Conservation (phyloP, 2,329 filamentous ascomycete species). For the Neophaeococcomyces mojaviensis region DNA sequence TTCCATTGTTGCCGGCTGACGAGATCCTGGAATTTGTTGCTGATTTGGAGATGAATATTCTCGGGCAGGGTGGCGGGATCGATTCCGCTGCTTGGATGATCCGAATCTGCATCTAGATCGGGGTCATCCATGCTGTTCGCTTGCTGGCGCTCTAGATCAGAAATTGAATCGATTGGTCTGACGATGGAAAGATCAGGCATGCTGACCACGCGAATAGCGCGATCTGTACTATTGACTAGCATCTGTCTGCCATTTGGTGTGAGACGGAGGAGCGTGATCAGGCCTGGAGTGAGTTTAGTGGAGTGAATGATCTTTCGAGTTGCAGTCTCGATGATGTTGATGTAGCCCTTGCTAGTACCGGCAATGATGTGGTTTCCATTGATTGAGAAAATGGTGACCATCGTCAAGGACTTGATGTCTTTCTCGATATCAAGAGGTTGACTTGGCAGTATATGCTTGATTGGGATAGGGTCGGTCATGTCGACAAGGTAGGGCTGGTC, state of each 20-base stretch:
- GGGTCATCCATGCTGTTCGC: slow-evolving; percentile 7
- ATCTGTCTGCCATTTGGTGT: slow-evolving; percentile 78
- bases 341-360: slow-evolving; percentile 89
- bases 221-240: slow-evolving; percentile 86
- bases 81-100: slow-evolving; percentile 39
- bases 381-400: slow-evolving; percentile 79
- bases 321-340: slow-evolving; percentile 85
- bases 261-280: slow-evolving; percentile 79
- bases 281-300: slow-evolving; percentile 75
- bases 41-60: slow-evolving; percentile 79
- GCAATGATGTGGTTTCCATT: slow-evolving; percentile 82
- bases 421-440: slow-evolving; percentile 64
- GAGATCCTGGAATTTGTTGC: slow-evolving; percentile 97
- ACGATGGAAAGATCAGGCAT: slow-evolving; percentile 63
- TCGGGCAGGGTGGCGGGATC: slow-evolving; percentile 53
- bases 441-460: slow-evolving; percentile 72
- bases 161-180: slow-evolving; percentile 13
- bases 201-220: slow-evolving; percentile 87
- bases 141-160: neutral
- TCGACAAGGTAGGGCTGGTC: slow-evolving; percentile 86
- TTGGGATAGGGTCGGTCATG: slow-evolving; percentile 58
- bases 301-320: slow-evolving; percentile 81
- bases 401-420: slow-evolving; percentile 91
- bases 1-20: slow-evolving; percentile 96
- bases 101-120: slow-evolving; percentile 44